Conservation (phyloP, 257 asterid species). For the Gynochthodes officinalis region DNA sequence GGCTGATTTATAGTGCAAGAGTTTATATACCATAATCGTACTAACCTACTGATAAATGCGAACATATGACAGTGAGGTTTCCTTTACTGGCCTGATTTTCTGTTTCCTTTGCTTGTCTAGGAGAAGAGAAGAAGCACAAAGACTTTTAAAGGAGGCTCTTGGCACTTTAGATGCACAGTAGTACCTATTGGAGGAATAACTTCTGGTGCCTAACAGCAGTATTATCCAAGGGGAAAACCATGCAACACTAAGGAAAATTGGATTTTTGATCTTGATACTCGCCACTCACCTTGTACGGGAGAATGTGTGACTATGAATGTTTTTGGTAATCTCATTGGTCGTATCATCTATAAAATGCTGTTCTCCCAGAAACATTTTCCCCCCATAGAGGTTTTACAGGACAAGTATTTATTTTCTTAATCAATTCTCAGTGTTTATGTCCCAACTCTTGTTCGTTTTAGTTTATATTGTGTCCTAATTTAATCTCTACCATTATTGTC, state of each 20-base stretch:
- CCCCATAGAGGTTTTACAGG: no score
- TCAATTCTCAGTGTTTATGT: background rate
- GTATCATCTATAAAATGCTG: background rate
- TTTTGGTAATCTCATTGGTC: background rate
- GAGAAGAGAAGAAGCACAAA: conserved; percentile 89
- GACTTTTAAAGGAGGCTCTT: conserved; percentile 63
- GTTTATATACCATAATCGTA: background rate
- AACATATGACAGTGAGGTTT: background rate
- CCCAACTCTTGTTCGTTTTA: background rate
- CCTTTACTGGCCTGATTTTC: background rate
- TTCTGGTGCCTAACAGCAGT: background rate
- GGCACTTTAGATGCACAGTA: conserved; percentile 64
- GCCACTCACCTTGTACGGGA: background rate
- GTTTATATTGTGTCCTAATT: background rate
- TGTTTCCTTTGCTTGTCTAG: conserved; percentile 32
- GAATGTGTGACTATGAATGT: background rate
- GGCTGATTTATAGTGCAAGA: background rate
- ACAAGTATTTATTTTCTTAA: background rate
- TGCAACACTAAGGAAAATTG: background rate
- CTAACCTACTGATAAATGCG: background rate
- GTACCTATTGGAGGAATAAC: background rate
- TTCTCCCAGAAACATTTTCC: background rate
- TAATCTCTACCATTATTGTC: no score
- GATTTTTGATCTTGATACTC: background rate
- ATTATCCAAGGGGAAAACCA: background rate